phyloP scores from a whole-genome alignment of 805 yeast species.

The Metschnikowia similis region DNA sequence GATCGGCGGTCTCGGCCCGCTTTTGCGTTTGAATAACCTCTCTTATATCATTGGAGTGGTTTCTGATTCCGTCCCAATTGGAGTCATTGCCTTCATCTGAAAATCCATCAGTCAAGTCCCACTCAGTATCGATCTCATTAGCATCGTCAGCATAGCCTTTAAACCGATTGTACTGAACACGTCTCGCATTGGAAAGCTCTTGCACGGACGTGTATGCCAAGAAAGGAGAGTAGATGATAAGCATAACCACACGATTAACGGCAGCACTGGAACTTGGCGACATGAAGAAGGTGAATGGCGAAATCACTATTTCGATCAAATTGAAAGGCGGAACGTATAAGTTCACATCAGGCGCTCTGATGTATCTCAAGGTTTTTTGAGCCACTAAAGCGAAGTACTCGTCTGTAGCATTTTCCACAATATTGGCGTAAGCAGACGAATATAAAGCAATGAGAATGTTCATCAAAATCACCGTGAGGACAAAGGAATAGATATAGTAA shows the following conservation, averaged over 20 bases:
- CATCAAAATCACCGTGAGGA: constrained; percentile 69
- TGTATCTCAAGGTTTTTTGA: constrained; percentile 75
- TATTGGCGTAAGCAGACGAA: constrained; percentile 77
- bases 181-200: constrained; percentile 63
- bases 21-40: constrained; percentile 46
- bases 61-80: constrained; percentile 37
- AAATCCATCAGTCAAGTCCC: constrained; percentile 81
- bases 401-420: constrained; percentile 76
- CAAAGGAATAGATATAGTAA: constrained; percentile 73
- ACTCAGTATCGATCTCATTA: constrained; percentile 69
- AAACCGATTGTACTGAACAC: constrained; percentile 67
- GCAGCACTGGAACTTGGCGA: constrained; percentile 29
- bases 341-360: constrained; percentile 84
- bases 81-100: constrained; percentile 25
- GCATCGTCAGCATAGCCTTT: constrained; percentile 70
- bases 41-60: constrained; percentile 34
- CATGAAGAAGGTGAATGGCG: constrained; percentile 32
- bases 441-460: constrained; percentile 82
- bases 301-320: constrained; percentile 52
- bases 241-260: constrained; percentile 56
- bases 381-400: constrained; percentile 84
- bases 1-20: constrained; percentile 65
- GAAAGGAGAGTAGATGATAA: constrained; percentile 64
- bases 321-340: constrained; percentile 85
- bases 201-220: constrained; percentile 55